Evolutionary conservation across 2,329 filamentous ascomycete genomes (phyloP), one percentile per base, ranked within the genome.

Genomic region (Talaromyces sp.): DNA sequence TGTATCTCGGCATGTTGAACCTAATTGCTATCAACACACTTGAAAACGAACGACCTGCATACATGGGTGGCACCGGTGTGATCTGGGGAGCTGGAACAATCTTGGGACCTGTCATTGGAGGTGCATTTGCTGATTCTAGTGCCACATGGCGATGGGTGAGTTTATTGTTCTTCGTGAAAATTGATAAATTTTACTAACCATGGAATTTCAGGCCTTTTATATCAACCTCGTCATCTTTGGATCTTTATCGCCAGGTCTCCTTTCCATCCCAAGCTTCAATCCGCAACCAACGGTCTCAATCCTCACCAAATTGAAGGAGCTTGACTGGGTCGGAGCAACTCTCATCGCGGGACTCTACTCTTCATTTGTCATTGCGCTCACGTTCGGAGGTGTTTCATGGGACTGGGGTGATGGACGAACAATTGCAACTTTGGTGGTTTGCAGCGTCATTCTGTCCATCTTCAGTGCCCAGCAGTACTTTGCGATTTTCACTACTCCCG

Each of bases 201-300:
- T n/a, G n/a, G n/a, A n/a, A n/a, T n/a, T n/a, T n/a, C n/a, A n/a
- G 64, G 78, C 59, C n/a, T 61, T 61, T 11, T 61, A 61, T 45
- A 61, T 61, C 47, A 61, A 61, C 69, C 75, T 86, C 0, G 70
- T 78, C 29, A 72, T 82, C 58, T 76, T 82, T 1, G 84, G 76
- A 17, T 68, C 78, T 11, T 73, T 77, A 27, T 72, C 77, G 5
- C 79, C 82, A 1, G 75, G 79, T 19, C 36, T 45, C 17, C 56
- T 59, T 31, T 45, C 36, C 25, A 59, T 59, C 22, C 56, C 56
- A 59, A 45, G 56, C 56, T 45, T 59, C 13, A 58, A 58, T 22
- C 54, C 54, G 5, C 54, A 58, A 10, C 54, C 54, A 2, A 47
- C 8, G 1, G 43, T 47, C n/a, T 22, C 56, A 27, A 45, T 3